Evolutionary conservation across 2,329 filamentous ascomycete genomes (phyloP).

Genomic region (Sporothrix globosa): DNA sequence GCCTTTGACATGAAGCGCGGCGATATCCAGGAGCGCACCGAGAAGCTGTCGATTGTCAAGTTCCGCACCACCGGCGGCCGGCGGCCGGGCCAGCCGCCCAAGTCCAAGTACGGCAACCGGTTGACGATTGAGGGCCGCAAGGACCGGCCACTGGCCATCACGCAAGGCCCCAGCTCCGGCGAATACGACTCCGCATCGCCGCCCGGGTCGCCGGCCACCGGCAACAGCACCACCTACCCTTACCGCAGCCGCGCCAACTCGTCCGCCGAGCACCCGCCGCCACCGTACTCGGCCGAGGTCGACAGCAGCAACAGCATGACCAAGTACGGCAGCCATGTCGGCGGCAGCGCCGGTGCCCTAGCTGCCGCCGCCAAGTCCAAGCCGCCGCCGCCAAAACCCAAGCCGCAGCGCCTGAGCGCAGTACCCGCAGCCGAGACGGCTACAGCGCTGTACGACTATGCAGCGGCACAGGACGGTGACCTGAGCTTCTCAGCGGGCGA

Average conservation of each 20-base stretch:
- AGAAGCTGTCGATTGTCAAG: slow-evolving; percentile 80
- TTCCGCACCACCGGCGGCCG: slow-evolving; percentile 85
- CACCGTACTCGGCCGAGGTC: slow-evolving; percentile 65
- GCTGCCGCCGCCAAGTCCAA: slow-evolving; percentile 65
- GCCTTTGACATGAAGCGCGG: slow-evolving; percentile 88
- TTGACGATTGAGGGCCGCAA: slow-evolving; percentile 55
- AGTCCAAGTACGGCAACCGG: slow-evolving; percentile 52
- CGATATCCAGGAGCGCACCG: slow-evolving; percentile 81
- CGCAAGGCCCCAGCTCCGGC: slow-evolving; percentile 49
- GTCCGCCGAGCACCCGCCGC: slow-evolving; percentile 64
- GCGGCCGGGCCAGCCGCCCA: slow-evolving; percentile 55
- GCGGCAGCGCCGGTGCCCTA: slow-evolving; percentile 45
- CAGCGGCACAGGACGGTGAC: slow-evolving; percentile 92
- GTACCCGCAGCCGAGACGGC: slow-evolving; percentile 72
- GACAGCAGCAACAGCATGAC: slow-evolving; percentile 41
- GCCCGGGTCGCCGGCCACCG: slow-evolving; percentile 22
- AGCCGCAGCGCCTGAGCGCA: slow-evolving; percentile 73
- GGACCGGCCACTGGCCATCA: slow-evolving; percentile 53
- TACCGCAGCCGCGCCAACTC: slow-evolving; percentile 42
- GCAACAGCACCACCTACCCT: slow-evolving; percentile 25
- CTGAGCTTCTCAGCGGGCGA: slow-evolving; percentile 88
- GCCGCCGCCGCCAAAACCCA: slow-evolving; percentile 73
- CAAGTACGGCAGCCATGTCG: slow-evolving; percentile 37
- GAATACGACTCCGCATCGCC: slow-evolving; percentile 18
- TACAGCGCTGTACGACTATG: slow-evolving; percentile 93